Evolutionary conservation across 345 rosid genomes (phyloP).

Genomic region (Triadica sebifera): DNA sequence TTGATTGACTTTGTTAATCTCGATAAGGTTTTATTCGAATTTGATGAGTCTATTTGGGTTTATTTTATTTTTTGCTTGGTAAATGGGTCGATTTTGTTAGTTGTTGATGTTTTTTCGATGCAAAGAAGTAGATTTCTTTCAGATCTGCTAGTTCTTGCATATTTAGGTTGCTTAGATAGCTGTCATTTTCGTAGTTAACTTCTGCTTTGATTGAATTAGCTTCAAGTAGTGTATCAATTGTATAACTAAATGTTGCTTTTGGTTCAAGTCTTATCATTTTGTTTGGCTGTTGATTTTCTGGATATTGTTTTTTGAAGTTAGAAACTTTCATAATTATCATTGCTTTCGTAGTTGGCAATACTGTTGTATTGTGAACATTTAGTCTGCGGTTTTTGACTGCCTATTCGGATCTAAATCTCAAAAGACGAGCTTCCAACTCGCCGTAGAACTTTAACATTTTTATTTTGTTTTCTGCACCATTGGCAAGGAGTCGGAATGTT

Average conservation of each 20-base stretch:
- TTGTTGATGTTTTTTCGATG: not conserved
- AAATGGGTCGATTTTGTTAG: too few species aligned
- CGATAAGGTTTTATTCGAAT: too few species aligned
- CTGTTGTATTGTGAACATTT: not conserved
- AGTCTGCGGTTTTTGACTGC: not conserved
- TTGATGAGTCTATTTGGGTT: too few species aligned
- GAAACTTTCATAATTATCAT: not conserved
- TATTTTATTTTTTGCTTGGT: not conserved
- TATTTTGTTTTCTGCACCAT: not conserved
- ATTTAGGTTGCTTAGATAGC: not conserved
- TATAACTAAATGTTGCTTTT: not conserved
- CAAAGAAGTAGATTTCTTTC: not conserved
- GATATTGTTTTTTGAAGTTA: not conserved
- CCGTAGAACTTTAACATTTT: not conserved
- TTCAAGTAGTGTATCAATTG: not conserved
- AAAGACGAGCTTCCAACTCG: not conserved
- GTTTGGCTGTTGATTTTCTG: not conserved
- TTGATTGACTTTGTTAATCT: not conserved
- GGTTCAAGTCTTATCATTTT: not conserved
- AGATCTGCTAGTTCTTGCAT: constrained; percentile 12
- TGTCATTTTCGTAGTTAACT: not conserved
- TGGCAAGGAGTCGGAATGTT: not conserved
- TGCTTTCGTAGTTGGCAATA: not conserved
- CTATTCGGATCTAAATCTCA: constrained; percentile 3
- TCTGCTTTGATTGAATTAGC: not conserved